Evolutionary conservation across 169 alveolate species (phyloP).

Genomic region (Cryptosporidium tyzzeri): DNA sequence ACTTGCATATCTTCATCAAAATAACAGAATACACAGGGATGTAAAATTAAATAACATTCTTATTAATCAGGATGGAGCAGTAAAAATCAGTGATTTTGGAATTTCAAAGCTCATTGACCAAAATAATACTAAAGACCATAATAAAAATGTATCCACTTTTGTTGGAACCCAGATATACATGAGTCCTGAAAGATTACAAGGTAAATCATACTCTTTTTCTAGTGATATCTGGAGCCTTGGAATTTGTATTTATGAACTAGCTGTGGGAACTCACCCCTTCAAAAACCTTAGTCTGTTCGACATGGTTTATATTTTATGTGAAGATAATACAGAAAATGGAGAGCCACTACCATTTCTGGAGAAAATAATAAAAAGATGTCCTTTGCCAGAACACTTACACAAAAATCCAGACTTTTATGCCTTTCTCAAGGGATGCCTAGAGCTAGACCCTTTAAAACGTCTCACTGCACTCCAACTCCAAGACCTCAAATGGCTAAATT

Average conservation of each 20-base stretch:
- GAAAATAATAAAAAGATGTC: conserved; percentile 41
- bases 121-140: conserved; percentile 34
- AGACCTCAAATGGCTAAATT: conserved; percentile 33
- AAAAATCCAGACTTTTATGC: conserved; percentile 39
- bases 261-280: conserved; percentile 87
- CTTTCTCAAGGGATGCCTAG: conserved; percentile 53
- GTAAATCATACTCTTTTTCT: conserved; percentile 83
- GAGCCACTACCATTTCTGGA: conserved; percentile 24
- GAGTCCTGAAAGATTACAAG: conserved; percentile 91
- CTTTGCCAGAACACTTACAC: conserved; percentile 21
- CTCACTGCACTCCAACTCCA: conserved; percentile 59
- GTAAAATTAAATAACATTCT: conserved; percentile 71
- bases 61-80: conserved; percentile 76
- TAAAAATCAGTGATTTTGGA: conserved; percentile 77
- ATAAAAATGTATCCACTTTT: conserved; percentile 76
- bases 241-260: conserved; percentile 85
- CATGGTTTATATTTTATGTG: conserved; percentile 68
- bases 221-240: conserved; percentile 91
- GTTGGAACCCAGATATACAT: conserved; percentile 88
- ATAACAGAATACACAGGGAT: conserved; percentile 77
- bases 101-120: conserved; percentile 70
- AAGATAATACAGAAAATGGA: conserved; percentile 13
- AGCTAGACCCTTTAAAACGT: conserved; percentile 55
- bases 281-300: conserved; percentile 64
- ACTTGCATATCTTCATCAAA: conserved; percentile 70